These are phyloP conservation scores for Kwoniella bestiolae DNA, from an alignment of 768 basidiomycete genomes.

Conservation along the genomic window DNA sequence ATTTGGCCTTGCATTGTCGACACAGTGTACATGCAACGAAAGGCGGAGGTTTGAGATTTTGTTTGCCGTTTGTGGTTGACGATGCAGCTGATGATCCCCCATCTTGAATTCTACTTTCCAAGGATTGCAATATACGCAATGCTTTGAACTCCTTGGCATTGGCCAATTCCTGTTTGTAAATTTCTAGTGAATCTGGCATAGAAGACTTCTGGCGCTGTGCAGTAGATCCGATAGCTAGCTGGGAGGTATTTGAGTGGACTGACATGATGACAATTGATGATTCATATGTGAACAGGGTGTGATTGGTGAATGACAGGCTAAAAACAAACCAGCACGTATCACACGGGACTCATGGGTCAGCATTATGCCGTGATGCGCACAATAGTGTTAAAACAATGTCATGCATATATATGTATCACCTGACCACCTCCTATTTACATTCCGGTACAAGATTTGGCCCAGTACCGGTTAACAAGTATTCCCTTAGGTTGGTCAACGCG, in stretches of 20 bases:
- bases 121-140: background rate
- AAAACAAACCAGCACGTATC: too few species aligned
- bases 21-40: slow-evolving; percentile 28
- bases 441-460: slow-evolving; percentile 75
- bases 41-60: background rate
- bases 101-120: background rate
- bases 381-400: too few species aligned
- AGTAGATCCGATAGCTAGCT: too few species aligned
- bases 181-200: background rate
- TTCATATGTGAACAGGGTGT: too few species aligned
- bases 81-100: too few species aligned
- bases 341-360: too few species aligned
- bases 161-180: background rate
- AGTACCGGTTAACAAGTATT: slow-evolving; percentile 68
- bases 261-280: too few species aligned
- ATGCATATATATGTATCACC: slow-evolving; percentile 7
- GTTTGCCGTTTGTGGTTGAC: too few species aligned
- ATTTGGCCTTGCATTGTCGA: slow-evolving; percentile 28
- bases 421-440: background rate
- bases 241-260: too few species aligned
- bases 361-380: too few species aligned
- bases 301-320: too few species aligned
- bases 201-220: too few species aligned
- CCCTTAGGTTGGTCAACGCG: slow-evolving; percentile 66
- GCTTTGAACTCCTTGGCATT: slow-evolving; percentile 1